Base-by-base conservation (phyloP, 176 grass and related monocot genomes). In the Hyparrhenia diplandra region DNA sequence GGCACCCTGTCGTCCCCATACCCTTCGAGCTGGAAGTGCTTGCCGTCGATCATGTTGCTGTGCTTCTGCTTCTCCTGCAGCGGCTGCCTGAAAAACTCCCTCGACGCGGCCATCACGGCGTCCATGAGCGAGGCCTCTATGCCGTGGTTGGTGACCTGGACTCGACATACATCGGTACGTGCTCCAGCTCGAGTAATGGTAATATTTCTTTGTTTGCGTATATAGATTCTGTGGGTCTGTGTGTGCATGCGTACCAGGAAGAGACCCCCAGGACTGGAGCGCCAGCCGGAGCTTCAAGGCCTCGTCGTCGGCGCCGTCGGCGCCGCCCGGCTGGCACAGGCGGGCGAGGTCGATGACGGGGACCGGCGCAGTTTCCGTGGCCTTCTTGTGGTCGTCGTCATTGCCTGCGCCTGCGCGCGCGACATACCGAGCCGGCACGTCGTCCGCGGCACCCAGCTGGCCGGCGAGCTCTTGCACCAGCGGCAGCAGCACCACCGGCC, bases 241-340 rank as follows among this genome's bases (percentile, higher is more conserved):
- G 0, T 18, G 18, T 5, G 21, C 1, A 32, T 40, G 18, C 71
- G 23, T 85, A 94, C 91, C 58, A 88, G 62, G 81, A 94, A 88
- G 36, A 94, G 37, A n/a, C 87, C 92, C n/a, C 88, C 86, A 94
- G 20, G 88, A 70, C 62, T 84, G 8, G 3, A 90, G 74, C 10
- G 80, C 88, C 18, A 10, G 35, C 43, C 49, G 79, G 68, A 94
- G 92, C 81, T 81, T 86, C n/a, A 32, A 82, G 1, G 24, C 74
- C 79, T 94, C 91, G 20, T 67, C 75, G 30, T 8, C 62, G 27
- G 25, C 28, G 28, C 47, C 76, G 24, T 5, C 28, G 5, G 8
- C 72, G 49, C 47, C n/a, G 52, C 51, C 41, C 20, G 52, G 21
- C 46, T 59, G 42, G 64, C 37, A 81, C 41, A 94, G 79, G 76